These are phyloP conservation scores for Aspergillus phoenicis DNA, from an alignment of 2,329 filamentous ascomycete species.

Conservation along the genomic window DNA sequence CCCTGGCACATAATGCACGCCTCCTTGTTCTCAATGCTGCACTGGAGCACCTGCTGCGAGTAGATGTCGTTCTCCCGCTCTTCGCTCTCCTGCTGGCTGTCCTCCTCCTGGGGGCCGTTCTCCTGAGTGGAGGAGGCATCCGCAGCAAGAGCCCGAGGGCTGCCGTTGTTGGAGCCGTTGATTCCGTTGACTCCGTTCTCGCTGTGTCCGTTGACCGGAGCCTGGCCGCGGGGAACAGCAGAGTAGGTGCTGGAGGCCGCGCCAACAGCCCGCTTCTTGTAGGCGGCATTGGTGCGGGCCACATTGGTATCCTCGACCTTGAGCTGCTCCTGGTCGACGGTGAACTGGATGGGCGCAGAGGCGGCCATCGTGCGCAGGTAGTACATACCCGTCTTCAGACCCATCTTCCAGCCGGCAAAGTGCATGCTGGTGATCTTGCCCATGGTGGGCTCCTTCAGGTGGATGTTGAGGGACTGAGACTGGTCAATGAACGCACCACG, in stretches of 20 bases:
- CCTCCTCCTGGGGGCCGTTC: constrained; percentile 56
- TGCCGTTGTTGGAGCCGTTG: constrained; percentile 8
- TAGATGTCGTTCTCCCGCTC: constrained; percentile 90
- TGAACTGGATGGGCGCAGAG: constrained; percentile 96
- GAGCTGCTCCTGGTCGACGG: constrained; percentile 93
- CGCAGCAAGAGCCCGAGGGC: constrained; percentile 57
- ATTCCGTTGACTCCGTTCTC: constrained; percentile 16
- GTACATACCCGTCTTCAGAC: constrained; percentile 99
- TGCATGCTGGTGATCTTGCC: constrained; percentile 99
- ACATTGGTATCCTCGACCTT: constrained; percentile 82
- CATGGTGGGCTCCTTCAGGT: constrained; percentile 99
- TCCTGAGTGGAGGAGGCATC: constrained; percentile 61
- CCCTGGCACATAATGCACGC: constrained; percentile 97
- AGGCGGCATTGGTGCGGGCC: constrained; percentile 59
- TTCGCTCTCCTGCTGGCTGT: constrained; percentile 69
- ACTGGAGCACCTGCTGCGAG: constrained; percentile 85
- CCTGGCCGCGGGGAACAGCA: constrained; percentile 69
- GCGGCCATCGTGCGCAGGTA: constrained; percentile 98
- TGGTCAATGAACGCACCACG: constrained; percentile 98
- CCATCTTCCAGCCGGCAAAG: constrained; percentile 98
- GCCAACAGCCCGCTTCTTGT: constrained; percentile 71
- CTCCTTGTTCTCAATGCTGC: constrained; percentile 97
- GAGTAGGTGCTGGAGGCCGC: constrained; percentile 60
- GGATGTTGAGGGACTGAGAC: constrained; percentile 98
- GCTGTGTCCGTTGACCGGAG: constrained; percentile 61